These are phyloP conservation scores for Termitomyces sp. DNA, from an alignment of 768 basidiomycete genomes.

Conservation along the genomic window DNA sequence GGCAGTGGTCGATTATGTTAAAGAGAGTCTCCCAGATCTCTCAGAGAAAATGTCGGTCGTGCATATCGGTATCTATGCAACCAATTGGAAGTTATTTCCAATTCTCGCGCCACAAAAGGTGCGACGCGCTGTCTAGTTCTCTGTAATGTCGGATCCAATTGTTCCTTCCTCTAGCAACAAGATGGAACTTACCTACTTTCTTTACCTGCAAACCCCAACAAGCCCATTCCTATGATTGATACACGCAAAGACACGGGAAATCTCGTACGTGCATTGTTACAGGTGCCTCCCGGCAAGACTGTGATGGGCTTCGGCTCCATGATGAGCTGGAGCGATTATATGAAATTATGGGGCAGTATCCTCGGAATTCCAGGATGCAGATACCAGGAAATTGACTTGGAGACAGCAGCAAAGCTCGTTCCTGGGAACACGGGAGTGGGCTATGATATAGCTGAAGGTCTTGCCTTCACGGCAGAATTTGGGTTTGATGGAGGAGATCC, in stretches of 20 bases:
- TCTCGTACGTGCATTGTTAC: slow-evolving; percentile 2
- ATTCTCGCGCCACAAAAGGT: slow-evolving; percentile 1
- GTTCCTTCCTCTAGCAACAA: neutral
- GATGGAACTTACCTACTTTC: slow-evolving; percentile 2
- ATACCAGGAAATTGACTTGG: neutral
- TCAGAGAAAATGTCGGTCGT: slow-evolving; percentile 4
- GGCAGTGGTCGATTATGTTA: slow-evolving; percentile 1
- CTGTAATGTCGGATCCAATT: too few relatives aligned
- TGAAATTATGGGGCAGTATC: slow-evolving; percentile 2
- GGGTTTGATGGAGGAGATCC: slow-evolving; percentile 3
- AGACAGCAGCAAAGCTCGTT: neutral
- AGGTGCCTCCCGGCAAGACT: slow-evolving; percentile 1
- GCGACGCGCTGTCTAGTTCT: neutral
- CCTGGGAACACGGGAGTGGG: neutral
- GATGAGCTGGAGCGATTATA: slow-evolving; percentile 6
- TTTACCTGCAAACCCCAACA: neutral
- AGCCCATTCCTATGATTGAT: slow-evolving; percentile 4
- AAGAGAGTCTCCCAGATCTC: neutral
- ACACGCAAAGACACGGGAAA: neutral
- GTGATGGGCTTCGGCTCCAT: slow-evolving; percentile 6
- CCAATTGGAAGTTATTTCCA: slow-evolving; percentile 1
- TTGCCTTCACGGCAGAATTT: slow-evolving; percentile 4
- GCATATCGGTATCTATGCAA: neutral
- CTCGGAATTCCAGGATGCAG: neutral
- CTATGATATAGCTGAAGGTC: slow-evolving; percentile 1